Conservation (phyloP, 2,329 filamentous ascomycete species). For the Pyricularia sp. region DNA sequence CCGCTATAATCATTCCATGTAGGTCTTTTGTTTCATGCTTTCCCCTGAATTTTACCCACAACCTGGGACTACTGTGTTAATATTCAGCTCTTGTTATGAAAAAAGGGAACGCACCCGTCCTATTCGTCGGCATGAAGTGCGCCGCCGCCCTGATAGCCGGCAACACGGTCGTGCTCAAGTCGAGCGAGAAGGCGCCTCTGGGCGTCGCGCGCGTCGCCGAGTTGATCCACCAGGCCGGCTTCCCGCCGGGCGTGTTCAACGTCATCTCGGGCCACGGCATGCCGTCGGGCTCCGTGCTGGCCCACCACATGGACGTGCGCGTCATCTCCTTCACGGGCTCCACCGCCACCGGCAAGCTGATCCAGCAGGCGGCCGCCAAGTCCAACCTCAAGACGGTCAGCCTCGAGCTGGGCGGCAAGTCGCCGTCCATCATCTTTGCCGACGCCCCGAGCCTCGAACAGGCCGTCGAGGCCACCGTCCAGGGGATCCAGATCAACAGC, state of each 20-base stretch:
- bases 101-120: constrained; percentile 50
- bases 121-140: constrained; percentile 60
- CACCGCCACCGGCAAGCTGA: constrained; percentile 45
- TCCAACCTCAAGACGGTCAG: constrained; percentile 53
- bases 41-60: background rate
- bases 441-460: constrained; percentile 45
- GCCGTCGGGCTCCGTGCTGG: constrained; percentile 11
- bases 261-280: constrained; percentile 54
- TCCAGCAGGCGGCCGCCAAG: constrained; percentile 50
- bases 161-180: constrained; percentile 47
- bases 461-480: constrained; percentile 37
- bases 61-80: background rate
- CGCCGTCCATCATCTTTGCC: constrained; percentile 48
- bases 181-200: constrained; percentile 48
- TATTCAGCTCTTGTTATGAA: constrained; percentile 47
- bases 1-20: constrained; percentile 48
- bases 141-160: constrained; percentile 51
- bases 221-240: constrained; percentile 57
- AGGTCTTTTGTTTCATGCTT: background rate
- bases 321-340: constrained; percentile 56
- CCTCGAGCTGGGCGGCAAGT: constrained; percentile 51
- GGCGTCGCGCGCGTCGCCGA: constrained; percentile 47
- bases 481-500: constrained; percentile 28
- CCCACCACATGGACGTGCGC: constrained; percentile 31
- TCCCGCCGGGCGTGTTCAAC: constrained; percentile 61